Evolutionary conservation across 225 moss, liverwort and hornwort species (phyloP), one percentile per base, ranked within the genome.

Genomic region (Neckera pumila): DNA sequence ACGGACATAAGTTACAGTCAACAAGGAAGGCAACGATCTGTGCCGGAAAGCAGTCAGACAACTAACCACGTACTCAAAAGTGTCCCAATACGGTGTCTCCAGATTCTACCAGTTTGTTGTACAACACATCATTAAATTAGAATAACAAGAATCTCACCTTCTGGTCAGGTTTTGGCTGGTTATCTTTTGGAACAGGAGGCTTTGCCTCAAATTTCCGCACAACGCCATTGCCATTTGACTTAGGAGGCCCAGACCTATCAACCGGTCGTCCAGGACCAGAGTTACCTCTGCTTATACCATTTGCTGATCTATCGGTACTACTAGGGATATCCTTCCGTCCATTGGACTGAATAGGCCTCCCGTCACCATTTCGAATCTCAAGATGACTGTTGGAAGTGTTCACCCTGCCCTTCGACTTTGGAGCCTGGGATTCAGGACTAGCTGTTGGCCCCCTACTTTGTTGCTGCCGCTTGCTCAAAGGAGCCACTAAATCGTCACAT

Each of bases 121-220:
- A 58, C 19, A 84, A 80, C 23, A 54, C 51, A 60, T 47, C 69
- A 27, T 10, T 40, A 40, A 62, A 59, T 38, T 51, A 17, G 61
- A 77, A 82, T 11, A 70, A 74, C 47, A 83, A 86, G 54, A 54
- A 56, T 86, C 91, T 85, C 94, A 98, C 98, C 91, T 91, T 94
- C 90, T 91, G 90, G 19, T 94, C 94, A 82, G 79, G 90, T 85
- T 89, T 95, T 31, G 94, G 92, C 92, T 92, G 93, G 86, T 91
- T 83, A 71, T 89, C 91, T 88, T 93, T 89, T 53, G 90, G 66
- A 85, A 92, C 80, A 79, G 91, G 85, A 86, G 93, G 92, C 84
- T 87, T 91, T 40, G 91, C 54, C 88, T 95, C 95, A 15, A 93
- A 91, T 63, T 93, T 96, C 90, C 96, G 95, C 84, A 90, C 88